phyloP scores from a whole-genome alignment of 75 land plant species.

The Azolla pinnata region DNA sequence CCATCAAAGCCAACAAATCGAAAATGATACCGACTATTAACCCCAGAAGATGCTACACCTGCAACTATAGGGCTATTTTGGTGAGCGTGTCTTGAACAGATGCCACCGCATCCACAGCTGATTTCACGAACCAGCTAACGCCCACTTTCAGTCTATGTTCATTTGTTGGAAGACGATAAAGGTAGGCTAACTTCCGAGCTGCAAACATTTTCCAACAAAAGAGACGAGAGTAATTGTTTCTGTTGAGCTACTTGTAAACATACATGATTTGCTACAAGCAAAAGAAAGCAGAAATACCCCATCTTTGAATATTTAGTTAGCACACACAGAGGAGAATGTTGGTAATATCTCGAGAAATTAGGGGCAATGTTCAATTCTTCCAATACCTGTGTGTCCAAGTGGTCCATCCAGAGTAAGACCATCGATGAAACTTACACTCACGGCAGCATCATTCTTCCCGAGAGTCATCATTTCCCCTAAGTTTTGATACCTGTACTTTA shows the following conservation, averaged over 20 bases:
- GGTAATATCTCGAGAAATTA: background rate
- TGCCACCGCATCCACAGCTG: constrained; percentile 71
- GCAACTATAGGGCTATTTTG: too few species aligned
- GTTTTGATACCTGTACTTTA: constrained; percentile 72
- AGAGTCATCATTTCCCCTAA: constrained; percentile 98
- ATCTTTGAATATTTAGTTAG: too few species aligned
- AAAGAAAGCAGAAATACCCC: too few species aligned
- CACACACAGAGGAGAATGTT: background rate
- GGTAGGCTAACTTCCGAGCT: constrained; percentile 88
- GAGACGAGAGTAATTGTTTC: too few species aligned
- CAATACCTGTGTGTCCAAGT: constrained; percentile 75
- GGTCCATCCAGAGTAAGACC: constrained; percentile 87
- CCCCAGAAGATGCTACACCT: too few species aligned
- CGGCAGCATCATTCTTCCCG: constrained; percentile 80
- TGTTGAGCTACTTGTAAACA: too few species aligned
- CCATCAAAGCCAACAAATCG: too few species aligned
- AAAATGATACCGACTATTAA: too few species aligned
- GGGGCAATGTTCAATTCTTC: background rate
- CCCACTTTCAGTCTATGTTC: constrained; percentile 88
- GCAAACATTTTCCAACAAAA: too few species aligned
- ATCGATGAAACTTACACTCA: constrained; percentile 67
- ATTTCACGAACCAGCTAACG: constrained; percentile 80
- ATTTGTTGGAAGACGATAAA: constrained; percentile 84
- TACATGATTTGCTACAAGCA: too few species aligned
- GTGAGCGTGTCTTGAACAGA: constrained; percentile 50